phyloP scores from a whole-genome alignment of 345 rosid genomes.

The Camelina hispida region DNA sequence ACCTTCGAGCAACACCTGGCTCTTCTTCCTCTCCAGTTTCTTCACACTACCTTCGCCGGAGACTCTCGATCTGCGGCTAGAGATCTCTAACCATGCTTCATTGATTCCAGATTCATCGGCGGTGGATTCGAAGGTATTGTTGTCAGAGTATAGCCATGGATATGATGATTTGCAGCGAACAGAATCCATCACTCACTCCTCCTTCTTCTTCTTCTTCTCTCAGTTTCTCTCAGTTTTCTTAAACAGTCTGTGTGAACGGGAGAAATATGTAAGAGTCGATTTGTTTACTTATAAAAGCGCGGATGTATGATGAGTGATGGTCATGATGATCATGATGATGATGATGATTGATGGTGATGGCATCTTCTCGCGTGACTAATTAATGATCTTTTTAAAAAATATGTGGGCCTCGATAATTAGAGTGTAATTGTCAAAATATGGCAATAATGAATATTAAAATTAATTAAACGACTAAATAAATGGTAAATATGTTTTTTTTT shows the following conservation, averaged over 20 bases:
- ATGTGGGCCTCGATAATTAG: conserved; percentile 6
- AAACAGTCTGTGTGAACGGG: neutral
- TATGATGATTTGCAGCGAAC: conserved; percentile 27
- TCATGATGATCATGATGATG: neutral
- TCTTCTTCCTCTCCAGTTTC: conserved; percentile 67
- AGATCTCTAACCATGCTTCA: conserved; percentile 32
- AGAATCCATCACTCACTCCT: conserved; percentile 19
- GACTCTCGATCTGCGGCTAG: conserved; percentile 10
- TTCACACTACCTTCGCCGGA: conserved; percentile 11
- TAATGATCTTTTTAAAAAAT: neutral
- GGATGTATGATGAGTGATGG: neutral
- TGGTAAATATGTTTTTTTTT: too few relatives aligned
- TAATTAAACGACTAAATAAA: neutral
- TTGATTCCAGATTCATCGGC: conserved; percentile 13
- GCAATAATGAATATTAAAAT: neutral
- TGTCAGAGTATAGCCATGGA: conserved; percentile 14
- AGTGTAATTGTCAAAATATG: neutral
- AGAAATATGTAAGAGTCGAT: neutral
- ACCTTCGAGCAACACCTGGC: conserved; percentile 78
- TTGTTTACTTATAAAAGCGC: conserved; percentile 33
- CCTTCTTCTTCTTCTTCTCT: neutral
- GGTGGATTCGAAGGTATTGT: neutral
- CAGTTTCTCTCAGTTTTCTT: neutral
- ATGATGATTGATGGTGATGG: conserved; percentile 10
- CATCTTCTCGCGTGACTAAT: conserved; percentile 23